Base-by-base conservation (phyloP, 768 basidiomycete species). In the Brasilioporus rufonigricans region DNA sequence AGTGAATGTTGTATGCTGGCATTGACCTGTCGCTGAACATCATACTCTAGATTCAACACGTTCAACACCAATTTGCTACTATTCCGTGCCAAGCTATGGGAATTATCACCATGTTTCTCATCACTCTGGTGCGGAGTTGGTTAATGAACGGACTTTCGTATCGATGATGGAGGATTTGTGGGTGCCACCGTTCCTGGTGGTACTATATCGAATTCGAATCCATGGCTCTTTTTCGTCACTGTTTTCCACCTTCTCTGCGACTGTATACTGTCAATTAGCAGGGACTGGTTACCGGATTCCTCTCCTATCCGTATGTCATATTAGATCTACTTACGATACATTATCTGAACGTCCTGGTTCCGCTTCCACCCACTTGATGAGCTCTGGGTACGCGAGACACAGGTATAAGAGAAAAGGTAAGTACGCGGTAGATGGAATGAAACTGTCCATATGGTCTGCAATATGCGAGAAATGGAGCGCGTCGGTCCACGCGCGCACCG, bases 131-230 rank as follows among this genome's bases (percentile, higher is more conserved):
- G 13, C 83, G 3, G 83, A 85, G 55, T 65, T 67, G 3, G 67
- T 85, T 23, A 73, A 83, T 57, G 80, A 83, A 19, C 74, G 84
- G n/a, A 71, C 81, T 2, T 68, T 80, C 26, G 75, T 84, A 16
- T 71, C 84, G 1, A 79, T 82, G 74, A 64, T 74, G 43, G 75
- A 82, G 55, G 76, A 83, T 56, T 29, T 85, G 4, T 89, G 86
- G 86, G 67, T 74, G 0, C 68, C 87, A 16, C 83, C 85, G 3
- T 84, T 84, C 69, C 68, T 87, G 46, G 71, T 87, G 27, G 82
- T 82, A 0, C 52, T 85, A 16, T 81, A 29, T 69, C 64, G n/a
- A 68, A 74, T 4, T 76, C 78, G 1, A 81, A 80, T 46, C 79
- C 73, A 23, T 84, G 82, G 83, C 45, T 76, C 9, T 80, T 77